Conservation (phyloP, 2,329 filamentous ascomycete species). For the Fusarium oxysporum region DNA sequence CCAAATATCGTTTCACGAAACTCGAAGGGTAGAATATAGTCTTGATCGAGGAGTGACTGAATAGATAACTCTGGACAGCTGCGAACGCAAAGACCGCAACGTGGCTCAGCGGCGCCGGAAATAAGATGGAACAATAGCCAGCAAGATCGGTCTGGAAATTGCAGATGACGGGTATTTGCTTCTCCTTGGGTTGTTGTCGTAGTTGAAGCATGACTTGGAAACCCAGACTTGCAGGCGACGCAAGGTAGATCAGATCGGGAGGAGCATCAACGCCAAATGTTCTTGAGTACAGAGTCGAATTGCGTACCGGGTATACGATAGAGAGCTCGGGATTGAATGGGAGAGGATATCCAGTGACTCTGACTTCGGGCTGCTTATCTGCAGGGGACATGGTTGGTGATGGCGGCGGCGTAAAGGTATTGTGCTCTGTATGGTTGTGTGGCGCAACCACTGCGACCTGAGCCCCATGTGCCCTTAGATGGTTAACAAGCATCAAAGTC, state of each 20-base stretch:
- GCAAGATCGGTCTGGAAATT: slow-evolving; percentile 80
- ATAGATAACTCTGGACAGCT: slow-evolving; percentile 74
- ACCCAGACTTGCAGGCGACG: slow-evolving; percentile 75
- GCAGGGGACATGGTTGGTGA: slow-evolving; percentile 48
- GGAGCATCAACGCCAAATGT: slow-evolving; percentile 64
- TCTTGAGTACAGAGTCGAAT: slow-evolving; percentile 69
- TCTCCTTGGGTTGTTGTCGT: slow-evolving; percentile 65
- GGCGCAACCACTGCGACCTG: slow-evolving; percentile 76
- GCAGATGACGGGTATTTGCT: slow-evolving; percentile 70
- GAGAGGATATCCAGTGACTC: slow-evolving; percentile 72
- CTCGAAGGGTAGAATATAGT: slow-evolving; percentile 77
- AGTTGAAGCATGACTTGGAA: slow-evolving; percentile 79
- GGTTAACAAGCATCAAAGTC: slow-evolving; percentile 75
- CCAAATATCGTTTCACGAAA: slow-evolving; percentile 71
- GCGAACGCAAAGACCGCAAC: slow-evolving; percentile 72
- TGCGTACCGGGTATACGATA: slow-evolving; percentile 75
- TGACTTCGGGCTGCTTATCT: slow-evolving; percentile 61
- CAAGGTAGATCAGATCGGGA: slow-evolving; percentile 77
- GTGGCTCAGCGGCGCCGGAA: slow-evolving; percentile 69
- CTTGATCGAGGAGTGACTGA: slow-evolving; percentile 69
- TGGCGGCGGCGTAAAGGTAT: slow-evolving; percentile 63
- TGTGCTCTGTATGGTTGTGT: slow-evolving; percentile 64
- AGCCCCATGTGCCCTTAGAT: slow-evolving; percentile 72
- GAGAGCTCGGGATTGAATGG: slow-evolving; percentile 79
- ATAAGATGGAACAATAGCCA: slow-evolving; percentile 76